Evolutionary conservation across 306 rosid genomes (phyloP).

Genomic region (Crataegus laevigata): DNA sequence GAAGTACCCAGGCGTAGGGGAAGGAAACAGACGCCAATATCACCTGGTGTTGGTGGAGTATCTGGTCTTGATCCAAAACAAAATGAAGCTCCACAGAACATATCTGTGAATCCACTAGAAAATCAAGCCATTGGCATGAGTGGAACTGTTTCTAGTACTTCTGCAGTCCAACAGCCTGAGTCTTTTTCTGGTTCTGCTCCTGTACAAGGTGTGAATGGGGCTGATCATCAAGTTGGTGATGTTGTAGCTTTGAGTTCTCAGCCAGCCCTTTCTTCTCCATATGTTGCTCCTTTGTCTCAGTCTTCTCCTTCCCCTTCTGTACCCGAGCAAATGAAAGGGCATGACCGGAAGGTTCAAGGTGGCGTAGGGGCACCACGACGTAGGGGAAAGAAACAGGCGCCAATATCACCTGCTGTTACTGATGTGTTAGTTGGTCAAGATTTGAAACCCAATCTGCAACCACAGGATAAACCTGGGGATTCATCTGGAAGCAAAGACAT

Average conservation of each 20-base stretch:
- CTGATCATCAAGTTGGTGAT: conserved; percentile 25
- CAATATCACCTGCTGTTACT: conserved; percentile 25
- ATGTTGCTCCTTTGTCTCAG: conserved; percentile 39
- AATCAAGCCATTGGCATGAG: conserved; percentile 35
- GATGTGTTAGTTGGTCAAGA: conserved; percentile 36
- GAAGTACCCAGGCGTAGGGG: conserved; percentile 74
- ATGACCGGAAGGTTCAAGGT: conserved; percentile 48
- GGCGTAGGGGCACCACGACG: conserved; percentile 62
- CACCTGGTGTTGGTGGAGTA: conserved; percentile 38
- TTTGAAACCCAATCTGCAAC: conserved; percentile 29
- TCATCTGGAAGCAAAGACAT: conserved; percentile 23
- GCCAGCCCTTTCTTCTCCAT: conserved; percentile 31
- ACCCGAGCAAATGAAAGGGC: conserved; percentile 44
- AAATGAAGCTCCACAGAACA: conserved; percentile 41
- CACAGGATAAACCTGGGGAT: conserved; percentile 33
- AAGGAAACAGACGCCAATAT: conserved; percentile 44
- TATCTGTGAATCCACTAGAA: conserved; percentile 27
- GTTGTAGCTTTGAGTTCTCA: conserved; percentile 43
- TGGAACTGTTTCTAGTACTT: conserved; percentile 28
- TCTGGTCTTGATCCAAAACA: conserved; percentile 46
- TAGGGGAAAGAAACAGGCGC: conserved; percentile 70
- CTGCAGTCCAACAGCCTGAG: conserved; percentile 33
- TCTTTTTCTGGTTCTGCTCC: conserved; percentile 35
- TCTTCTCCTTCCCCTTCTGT: conserved; percentile 36
- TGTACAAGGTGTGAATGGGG: conserved; percentile 26